These are phyloP conservation scores for Gracilariopsis chorda DNA, from an alignment of 23 red algal species.

Conservation along the genomic window DNA sequence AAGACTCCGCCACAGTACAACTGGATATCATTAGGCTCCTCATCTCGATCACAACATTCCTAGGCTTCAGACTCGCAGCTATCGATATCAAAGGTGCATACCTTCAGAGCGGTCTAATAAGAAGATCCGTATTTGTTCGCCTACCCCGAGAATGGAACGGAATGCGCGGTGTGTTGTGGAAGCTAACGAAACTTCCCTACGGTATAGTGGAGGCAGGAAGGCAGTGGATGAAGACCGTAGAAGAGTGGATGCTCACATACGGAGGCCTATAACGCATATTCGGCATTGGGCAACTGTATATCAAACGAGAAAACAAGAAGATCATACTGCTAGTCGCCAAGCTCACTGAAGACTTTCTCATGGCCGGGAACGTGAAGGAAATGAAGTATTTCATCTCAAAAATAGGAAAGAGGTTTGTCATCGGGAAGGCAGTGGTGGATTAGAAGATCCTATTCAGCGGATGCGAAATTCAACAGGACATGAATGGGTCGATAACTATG, in stretches of 20 bases:
- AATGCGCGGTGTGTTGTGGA: background rate
- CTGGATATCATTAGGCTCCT: too few relatives aligned
- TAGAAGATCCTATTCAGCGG: background rate
- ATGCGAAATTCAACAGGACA: background rate
- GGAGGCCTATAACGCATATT: background rate
- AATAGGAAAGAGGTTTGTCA: background rate
- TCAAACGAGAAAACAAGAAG: background rate
- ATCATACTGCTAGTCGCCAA: background rate
- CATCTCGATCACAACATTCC: too few relatives aligned
- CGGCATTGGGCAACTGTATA: background rate
- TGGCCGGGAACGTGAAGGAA: background rate
- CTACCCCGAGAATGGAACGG: slow-evolving; percentile 5
- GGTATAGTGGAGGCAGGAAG: slow-evolving; percentile 16
- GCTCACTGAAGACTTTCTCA: background rate
- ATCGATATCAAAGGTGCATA: slow-evolving; percentile 18
- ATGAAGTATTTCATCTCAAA: background rate
- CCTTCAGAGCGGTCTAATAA: slow-evolving; percentile 1
- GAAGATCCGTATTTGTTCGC: background rate
- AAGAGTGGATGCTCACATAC: background rate
- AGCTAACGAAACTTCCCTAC: slow-evolving; percentile 3
- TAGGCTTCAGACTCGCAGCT: too few relatives aligned
- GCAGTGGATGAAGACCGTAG: background rate
- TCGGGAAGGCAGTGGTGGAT: background rate
- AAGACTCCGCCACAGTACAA: background rate
- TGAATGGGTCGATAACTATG: background rate